Conservation (phyloP, 345 rosid species). For the Streptanthus diversifolius region DNA sequence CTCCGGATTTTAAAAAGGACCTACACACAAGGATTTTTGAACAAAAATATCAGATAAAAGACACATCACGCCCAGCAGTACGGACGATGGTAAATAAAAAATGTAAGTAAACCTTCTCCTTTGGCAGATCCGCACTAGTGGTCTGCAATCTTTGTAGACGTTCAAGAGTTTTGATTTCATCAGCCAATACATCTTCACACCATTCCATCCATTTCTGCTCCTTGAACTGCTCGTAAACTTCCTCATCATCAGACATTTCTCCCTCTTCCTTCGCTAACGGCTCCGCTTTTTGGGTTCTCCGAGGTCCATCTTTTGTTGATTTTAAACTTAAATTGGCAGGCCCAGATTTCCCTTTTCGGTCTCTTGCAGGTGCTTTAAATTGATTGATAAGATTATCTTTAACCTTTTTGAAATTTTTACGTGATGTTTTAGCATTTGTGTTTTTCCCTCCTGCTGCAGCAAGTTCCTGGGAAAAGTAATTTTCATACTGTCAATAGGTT, state of each 20-base stretch:
- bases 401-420: constrained; percentile 67
- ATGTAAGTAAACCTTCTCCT: constrained; percentile 58
- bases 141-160: constrained; percentile 86
- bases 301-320: constrained; percentile 45
- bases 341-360: constrained; percentile 53
- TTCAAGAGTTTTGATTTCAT: constrained; percentile 71
- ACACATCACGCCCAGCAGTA: background rate
- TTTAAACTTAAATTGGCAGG: constrained; percentile 41
- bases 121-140: constrained; percentile 96
- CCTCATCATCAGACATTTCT: constrained; percentile 97
- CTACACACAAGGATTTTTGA: constrained; percentile 36
- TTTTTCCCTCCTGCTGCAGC: constrained; percentile 76
- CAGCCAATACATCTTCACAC: constrained; percentile 94
- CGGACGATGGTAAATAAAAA: background rate
- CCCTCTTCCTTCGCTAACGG: constrained; percentile 95
- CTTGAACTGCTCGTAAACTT: constrained; percentile 92
- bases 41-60: background rate
- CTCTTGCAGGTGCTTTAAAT: constrained; percentile 45
- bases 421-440: constrained; percentile 56
- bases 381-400: constrained; percentile 48
- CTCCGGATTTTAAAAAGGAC: constrained; percentile 91
- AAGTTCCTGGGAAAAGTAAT: constrained; percentile 55
- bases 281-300: constrained; percentile 63
- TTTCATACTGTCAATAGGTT: constrained; percentile 5
- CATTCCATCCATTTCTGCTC: constrained; percentile 99